Evolutionary conservation across 805 yeast genomes (phyloP), one percentile per base, ranked within the genome.

Genomic region (Candida yuanshanica): DNA sequence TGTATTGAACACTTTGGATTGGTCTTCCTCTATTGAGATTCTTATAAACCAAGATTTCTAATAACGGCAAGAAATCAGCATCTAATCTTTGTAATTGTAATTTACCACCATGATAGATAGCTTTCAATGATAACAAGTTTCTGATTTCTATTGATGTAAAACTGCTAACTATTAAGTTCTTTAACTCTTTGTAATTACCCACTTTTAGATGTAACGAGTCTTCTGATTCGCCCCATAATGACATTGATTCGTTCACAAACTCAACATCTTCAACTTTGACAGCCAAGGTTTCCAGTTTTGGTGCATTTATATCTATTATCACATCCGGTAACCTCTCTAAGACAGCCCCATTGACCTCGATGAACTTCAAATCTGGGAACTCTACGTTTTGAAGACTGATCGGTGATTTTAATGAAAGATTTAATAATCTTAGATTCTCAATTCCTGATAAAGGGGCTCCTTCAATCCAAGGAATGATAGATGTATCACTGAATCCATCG

Each of bases 241-340:
- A 37, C 10, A 24, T 12, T 8, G 38, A 35, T 12, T 37, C 31
- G n/a, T 29, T 25, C 7, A 41, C 20, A 14, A 37, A 34, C 23
- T 41, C 40, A 13, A 41, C 26, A 12, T 41, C 37, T 13, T 37
- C 55, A 9, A 38, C 42, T 4, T 27, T 51, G 16, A 40, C 51
- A n/a, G 45, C 48, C 5, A 32, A 16, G 1, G 51, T 52, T 2
- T 37, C 27, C 5, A 41, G 17, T 13, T 37, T 33, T 23, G 40
- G 41, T 25, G 41, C 27, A 12, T 34, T 37, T 27, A 27, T 27
- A 11, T 27, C 31, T 14, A 27, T 27, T 16, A 27, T 8, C 5
- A 18, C 7, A 3, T 27, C 27, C 17, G 24, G 32, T 14, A 33
- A 21, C 13, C 37, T 25, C 14, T 37, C 44, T 5, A 41, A 23